Base-by-base conservation (phyloP, 169 alveolate species). In the Fabrea salina region DNA sequence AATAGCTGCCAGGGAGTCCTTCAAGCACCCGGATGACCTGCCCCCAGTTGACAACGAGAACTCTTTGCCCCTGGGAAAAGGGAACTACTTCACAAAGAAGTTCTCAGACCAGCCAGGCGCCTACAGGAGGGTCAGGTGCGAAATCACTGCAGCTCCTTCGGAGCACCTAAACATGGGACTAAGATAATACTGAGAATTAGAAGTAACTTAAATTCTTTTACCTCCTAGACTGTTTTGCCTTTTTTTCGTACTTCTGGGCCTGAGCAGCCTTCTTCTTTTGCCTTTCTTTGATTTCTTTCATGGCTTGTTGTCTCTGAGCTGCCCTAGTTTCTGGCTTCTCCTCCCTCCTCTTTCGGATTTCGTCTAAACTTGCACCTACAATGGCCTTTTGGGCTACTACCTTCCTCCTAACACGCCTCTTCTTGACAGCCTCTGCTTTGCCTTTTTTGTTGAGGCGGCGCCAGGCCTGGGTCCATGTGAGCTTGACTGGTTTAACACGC, bases 391-490 rank as follows among this genome's bases (percentile, higher is more conserved):
- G 97, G 74, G 92, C 89, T 80, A 95, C 93, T 25, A 92, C 96
- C 22, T 93, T 86, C 50, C 83, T 91, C 16, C 91, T 83, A 75
- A 40, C 68, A 33, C 88, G 86, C 64, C 89, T 80, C 67, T 89
- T 89, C 72, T 83, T 86, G 47, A 89, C 66, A 35, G 82, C 79
- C 51, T 88, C 88, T 56, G 72, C 89, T 70, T 76, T 79, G 72
- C 94, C 91, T 91, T 98, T 98, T 94, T 97, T 98, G 92, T 97
- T 96, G 86, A 93, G 93, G 88, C 99, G 95, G 49, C 99, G 82
- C 99, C 99, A 97, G 19, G 96, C 94, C 95, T 95, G 96, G 70
- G 98, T 96, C 99, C 99, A 98, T 83, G 96, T 95, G 64, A 98
- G 91, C 91, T 97, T 96, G 56, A 96, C 98, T 22, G 99, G 96